phyloP scores from a whole-genome alignment of 2,329 filamentous ascomycete species.

The Atkinsonella hypoxylon region DNA sequence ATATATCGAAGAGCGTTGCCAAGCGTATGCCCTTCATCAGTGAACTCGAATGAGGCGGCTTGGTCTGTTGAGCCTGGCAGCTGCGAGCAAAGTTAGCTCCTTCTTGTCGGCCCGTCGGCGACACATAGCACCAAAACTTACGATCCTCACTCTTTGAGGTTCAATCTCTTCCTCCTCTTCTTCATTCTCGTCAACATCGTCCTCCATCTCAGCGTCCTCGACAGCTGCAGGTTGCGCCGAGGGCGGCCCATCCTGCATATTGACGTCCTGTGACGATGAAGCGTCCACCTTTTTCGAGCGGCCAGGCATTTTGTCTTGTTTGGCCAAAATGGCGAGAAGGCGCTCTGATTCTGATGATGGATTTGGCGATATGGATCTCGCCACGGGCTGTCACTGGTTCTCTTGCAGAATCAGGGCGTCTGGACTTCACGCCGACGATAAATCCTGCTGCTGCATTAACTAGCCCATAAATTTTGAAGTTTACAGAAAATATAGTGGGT shows the following conservation, averaged over 20 bases:
- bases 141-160: slow-evolving; percentile 49
- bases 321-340: no score
- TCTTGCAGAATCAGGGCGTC: not conserved
- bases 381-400: not conserved
- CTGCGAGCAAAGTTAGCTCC: slow-evolving; percentile 32
- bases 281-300: slow-evolving; percentile 25
- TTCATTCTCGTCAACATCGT: slow-evolving; percentile 18
- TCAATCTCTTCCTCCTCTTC: slow-evolving; percentile 36
- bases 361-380: no score
- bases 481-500: not conserved
- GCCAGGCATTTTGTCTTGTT: slow-evolving; percentile 22
- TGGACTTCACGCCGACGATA: not conserved
- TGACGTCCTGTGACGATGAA: slow-evolving; percentile 21
- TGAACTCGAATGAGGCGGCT: slow-evolving; percentile 89
- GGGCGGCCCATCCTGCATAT: slow-evolving; percentile 33
- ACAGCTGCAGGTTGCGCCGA: slow-evolving; percentile 23
- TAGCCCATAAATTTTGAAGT: slow-evolving; percentile 9
- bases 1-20: slow-evolving; percentile 90
- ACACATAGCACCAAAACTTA: slow-evolving; percentile 22
- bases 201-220: slow-evolving; percentile 22
- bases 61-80: slow-evolving; percentile 75
- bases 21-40: slow-evolving; percentile 86
- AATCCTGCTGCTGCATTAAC: not conserved
- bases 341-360: not conserved
- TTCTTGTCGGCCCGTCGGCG: not conserved